These are phyloP conservation scores for Remersonia thermophila DNA, from an alignment of 2,329 filamentous ascomycete genomes.

Conservation along the genomic window DNA sequence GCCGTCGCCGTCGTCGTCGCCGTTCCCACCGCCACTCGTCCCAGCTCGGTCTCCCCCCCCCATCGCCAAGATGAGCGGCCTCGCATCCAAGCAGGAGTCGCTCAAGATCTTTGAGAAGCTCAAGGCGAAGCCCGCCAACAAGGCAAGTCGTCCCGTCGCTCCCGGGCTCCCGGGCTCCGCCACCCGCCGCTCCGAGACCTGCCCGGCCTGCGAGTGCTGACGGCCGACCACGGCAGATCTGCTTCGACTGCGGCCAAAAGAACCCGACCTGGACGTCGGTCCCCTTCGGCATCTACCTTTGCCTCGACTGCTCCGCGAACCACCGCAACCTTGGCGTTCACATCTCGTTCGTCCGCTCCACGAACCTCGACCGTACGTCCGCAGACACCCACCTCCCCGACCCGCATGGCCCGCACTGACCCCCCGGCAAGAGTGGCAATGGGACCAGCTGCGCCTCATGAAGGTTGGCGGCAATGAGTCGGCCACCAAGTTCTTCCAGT, in stretches of 20 bases:
- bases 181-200: too few relatives aligned
- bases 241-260: slow-evolving; percentile 96
- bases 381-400: too few relatives aligned
- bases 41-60: background rate
- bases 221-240: slow-evolving; percentile 48
- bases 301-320: slow-evolving; percentile 92
- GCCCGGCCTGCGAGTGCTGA: slow-evolving; percentile 8
- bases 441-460: slow-evolving; percentile 94
- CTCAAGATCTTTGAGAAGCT: slow-evolving; percentile 97
- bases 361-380: slow-evolving; percentile 87
- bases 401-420: slow-evolving; percentile 12
- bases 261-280: slow-evolving; percentile 98
- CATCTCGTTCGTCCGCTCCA: slow-evolving; percentile 97
- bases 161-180: too few relatives aligned
- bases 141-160: slow-evolving; percentile 50
- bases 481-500: slow-evolving; percentile 95
- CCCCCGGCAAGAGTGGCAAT: slow-evolving; percentile 80
- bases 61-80: slow-evolving; percentile 43
- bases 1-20: background rate
- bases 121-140: slow-evolving; percentile 88
- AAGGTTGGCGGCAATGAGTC: slow-evolving; percentile 98
- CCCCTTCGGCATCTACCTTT: slow-evolving; percentile 93
- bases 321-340: slow-evolving; percentile 97
- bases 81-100: slow-evolving; percentile 87
- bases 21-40: background rate